These are phyloP conservation scores for Cruciata laevipes DNA, from an alignment of 257 asterid species.

Conservation along the genomic window DNA sequence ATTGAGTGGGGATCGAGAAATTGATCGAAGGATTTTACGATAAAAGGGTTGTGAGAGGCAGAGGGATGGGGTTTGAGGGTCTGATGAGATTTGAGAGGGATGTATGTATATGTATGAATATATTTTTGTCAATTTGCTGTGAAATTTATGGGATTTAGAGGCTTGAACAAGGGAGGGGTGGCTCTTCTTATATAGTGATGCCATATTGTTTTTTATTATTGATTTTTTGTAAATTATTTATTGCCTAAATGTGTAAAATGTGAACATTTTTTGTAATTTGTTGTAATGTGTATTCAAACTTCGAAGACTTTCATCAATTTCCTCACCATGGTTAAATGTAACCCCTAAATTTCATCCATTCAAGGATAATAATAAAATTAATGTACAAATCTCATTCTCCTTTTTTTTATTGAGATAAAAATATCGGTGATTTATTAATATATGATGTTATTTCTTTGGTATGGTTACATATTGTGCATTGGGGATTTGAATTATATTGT, in stretches of 20 bases:
- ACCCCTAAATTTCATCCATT: neutral
- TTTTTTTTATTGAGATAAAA: too few relatives aligned
- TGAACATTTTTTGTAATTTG: neutral
- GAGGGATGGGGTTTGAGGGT: conserved; percentile 24
- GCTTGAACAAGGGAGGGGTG: neutral
- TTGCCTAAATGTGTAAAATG: neutral
- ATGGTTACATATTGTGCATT: too few relatives aligned
- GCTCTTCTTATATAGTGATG: neutral
- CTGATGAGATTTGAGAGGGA: conserved; percentile 34
- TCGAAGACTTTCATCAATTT: neutral
- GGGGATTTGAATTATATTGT: too few relatives aligned
- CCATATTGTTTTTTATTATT: neutral
- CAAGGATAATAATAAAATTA: too few relatives aligned
- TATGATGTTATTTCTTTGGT: too few relatives aligned
- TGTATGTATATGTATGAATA: conserved; percentile 20
- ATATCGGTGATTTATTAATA: too few relatives aligned
- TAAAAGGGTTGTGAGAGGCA: conserved; percentile 20
- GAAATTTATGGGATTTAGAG: neutral
- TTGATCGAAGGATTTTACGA: conserved; percentile 36
- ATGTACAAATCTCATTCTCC: too few relatives aligned
- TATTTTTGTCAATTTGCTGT: neutral
- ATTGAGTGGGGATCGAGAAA: conserved; percentile 34
- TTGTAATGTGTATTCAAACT: neutral
- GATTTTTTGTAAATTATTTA: neutral
- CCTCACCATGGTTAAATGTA: neutral